phyloP scores from a whole-genome alignment of 2,329 filamentous ascomycete species.

The Colletotrichum agaves region DNA sequence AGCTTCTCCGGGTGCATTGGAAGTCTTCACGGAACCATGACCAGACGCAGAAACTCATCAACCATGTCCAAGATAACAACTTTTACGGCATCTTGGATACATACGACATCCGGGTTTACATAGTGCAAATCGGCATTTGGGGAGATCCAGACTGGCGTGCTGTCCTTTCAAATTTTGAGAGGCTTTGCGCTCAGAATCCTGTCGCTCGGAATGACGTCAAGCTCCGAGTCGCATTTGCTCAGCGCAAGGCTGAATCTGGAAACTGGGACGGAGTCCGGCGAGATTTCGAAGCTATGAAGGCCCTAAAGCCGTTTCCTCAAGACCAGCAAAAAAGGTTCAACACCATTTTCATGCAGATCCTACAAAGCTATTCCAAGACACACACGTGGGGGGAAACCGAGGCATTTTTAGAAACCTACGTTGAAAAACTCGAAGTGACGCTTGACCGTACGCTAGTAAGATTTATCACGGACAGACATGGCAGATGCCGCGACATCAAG shows the following conservation, averaged over 20 bases:
- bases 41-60: conserved; percentile 7
- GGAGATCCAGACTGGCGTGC: conserved; percentile 9
- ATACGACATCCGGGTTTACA: conserved; percentile 15
- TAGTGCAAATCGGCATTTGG: conserved; percentile 31
- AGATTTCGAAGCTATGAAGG: conserved; percentile 46
- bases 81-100: conserved; percentile 31
- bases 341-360: conserved; percentile 50
- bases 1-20: conserved; percentile 18
- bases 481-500: conserved; percentile 49
- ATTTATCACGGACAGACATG: conserved; percentile 57
- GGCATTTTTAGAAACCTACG: conserved; percentile 51
- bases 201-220: conserved; percentile 12
- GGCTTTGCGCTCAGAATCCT: conserved; percentile 2
- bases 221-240: conserved; percentile 49
- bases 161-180: conserved; percentile 14
- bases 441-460: conserved; percentile 52
- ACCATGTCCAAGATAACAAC: conserved; percentile 5
- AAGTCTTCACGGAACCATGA: conserved; percentile 11
- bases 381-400: conserved; percentile 54
- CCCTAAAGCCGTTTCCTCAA: conserved; percentile 30
- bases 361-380: conserved; percentile 51
- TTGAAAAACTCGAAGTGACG: conserved; percentile 48
- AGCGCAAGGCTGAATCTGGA: conserved; percentile 49
- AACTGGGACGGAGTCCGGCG: conserved; percentile 54
- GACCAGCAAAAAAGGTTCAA: conserved; percentile 41